phyloP scores from a whole-genome alignment of 164 flowering plant species.

The Protea cynaroides region DNA sequence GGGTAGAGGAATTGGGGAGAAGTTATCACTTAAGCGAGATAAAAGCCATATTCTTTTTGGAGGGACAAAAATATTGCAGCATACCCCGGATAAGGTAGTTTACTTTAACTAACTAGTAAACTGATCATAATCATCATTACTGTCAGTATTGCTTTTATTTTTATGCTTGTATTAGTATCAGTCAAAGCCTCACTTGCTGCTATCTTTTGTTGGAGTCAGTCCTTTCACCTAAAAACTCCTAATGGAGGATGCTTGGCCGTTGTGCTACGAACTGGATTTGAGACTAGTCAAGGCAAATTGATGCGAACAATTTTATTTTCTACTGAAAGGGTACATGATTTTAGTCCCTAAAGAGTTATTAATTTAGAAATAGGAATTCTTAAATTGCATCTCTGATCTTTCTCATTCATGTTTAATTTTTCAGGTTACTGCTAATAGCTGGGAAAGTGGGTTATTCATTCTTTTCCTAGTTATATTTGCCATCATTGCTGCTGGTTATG shows the following conservation, averaged over 20 bases:
- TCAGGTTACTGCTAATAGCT: conserved; percentile 98
- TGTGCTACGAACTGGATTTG: conserved; percentile 95
- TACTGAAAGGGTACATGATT: conserved; percentile 80
- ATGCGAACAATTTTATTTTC: conserved; percentile 98
- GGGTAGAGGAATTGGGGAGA: conserved; percentile 68
- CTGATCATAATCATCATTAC: not conserved
- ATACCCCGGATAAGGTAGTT: conserved; percentile 88
- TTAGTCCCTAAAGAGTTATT: not conserved
- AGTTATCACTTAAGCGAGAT: conserved; percentile 67
- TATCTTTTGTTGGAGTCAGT: conserved; percentile 27
- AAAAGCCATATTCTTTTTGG: conserved; percentile 93
- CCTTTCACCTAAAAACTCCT: conserved; percentile 71
- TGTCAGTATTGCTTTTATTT: not conserved
- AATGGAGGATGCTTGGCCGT: conserved; percentile 97
- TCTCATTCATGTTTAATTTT: conserved; percentile 10
- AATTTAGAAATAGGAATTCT: too few species aligned
- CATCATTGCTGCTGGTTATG: conserved; percentile 98
- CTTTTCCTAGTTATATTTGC: conserved; percentile 91
- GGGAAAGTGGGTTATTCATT: conserved; percentile 98
- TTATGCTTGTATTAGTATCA: conserved; percentile 4
- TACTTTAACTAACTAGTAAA: not conserved
- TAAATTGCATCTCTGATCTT: not conserved
- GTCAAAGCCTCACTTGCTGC: not conserved
- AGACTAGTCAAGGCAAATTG: conserved; percentile 95
- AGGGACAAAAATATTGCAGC: conserved; percentile 96